Base-by-base conservation (phyloP, 2,329 filamentous ascomycete genomes). In the Sporothrix pseudoabietina region DNA sequence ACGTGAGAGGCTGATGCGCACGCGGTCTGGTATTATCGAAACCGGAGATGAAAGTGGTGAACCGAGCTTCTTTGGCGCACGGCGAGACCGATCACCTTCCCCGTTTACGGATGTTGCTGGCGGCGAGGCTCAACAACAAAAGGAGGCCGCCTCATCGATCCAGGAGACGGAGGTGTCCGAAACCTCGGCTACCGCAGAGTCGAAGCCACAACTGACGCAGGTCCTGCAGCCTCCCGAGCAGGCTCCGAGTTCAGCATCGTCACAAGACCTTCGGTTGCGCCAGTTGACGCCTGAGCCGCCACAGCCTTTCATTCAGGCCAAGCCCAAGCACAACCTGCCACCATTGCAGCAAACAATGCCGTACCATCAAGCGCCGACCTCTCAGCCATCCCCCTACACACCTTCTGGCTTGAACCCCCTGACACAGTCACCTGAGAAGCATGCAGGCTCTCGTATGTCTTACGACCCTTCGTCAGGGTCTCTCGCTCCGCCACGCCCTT, bases 11-110 rank as follows among this genome's bases (percentile, higher is more conserved):
- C 22, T 52, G 30, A 19, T 74, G 41, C 54, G 55, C 22, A 59
- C 54, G 6, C 14, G 54, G 6, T 19, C 35, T 47, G 44, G 32
- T 10, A 12, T 83, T 65, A 82, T 81, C 30, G 80, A 82, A 6
- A 78, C 83, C 8, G 81, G 82, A 0, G 82, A 84, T 68, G 78
- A 84, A 69, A 78, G 81, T 52, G 78, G 81, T 49, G 78, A 80
- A 54, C 22, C 54, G 1, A 81, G 82, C 26, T 80, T 82, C 70
- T 90, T 88, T 76, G 88, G 87, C 6, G 85, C 84, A 10, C 84
- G 88, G 72, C 84, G 84, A 75, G 88, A 89, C 76, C 85, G 87
- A 71, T 91, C 89, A 0, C 89, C 89, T 4, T 83, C 84, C 7
- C 84, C 86, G 8, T 78, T 90, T 74, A 75, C 47, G 1, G 73